Conservation (phyloP, 345 rosid species). For the Brassica cretica region DNA sequence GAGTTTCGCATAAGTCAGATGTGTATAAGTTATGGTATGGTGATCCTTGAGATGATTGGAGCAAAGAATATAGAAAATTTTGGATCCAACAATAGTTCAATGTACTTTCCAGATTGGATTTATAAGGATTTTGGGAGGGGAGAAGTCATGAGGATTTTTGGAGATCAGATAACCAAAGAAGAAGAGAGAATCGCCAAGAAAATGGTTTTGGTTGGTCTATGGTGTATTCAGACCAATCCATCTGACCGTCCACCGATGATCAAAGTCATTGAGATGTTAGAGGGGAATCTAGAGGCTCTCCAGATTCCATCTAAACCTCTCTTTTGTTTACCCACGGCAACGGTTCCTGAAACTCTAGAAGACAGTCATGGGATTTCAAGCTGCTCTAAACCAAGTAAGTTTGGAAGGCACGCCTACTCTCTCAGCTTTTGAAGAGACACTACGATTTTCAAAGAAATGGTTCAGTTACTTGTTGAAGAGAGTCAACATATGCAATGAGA, state of each 20-base stretch:
- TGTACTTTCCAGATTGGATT: background rate
- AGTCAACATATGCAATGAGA: background rate
- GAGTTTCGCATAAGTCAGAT: background rate
- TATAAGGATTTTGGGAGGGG: background rate
- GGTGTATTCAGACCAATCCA: background rate
- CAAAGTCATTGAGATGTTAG: background rate
- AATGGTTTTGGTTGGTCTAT: background rate
- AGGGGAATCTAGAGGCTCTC: background rate
- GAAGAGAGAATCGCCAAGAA: background rate
- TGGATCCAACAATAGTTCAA: background rate
- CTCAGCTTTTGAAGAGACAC: background rate
- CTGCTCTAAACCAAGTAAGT: background rate
- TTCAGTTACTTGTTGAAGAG: background rate
- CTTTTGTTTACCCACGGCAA: background rate
- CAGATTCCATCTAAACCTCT: background rate
- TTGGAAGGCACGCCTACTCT: background rate
- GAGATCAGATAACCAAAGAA: background rate
- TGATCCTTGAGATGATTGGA: background rate
- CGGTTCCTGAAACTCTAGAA: background rate
- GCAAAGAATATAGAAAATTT: background rate
- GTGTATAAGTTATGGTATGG: background rate
- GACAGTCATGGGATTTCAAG: background rate
- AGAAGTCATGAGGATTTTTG: background rate
- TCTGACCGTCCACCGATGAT: background rate
- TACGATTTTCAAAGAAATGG: background rate